Evolutionary conservation across 2,329 filamentous ascomycete species (phyloP).

Genomic region (Pseudogymnoascus pannorum): DNA sequence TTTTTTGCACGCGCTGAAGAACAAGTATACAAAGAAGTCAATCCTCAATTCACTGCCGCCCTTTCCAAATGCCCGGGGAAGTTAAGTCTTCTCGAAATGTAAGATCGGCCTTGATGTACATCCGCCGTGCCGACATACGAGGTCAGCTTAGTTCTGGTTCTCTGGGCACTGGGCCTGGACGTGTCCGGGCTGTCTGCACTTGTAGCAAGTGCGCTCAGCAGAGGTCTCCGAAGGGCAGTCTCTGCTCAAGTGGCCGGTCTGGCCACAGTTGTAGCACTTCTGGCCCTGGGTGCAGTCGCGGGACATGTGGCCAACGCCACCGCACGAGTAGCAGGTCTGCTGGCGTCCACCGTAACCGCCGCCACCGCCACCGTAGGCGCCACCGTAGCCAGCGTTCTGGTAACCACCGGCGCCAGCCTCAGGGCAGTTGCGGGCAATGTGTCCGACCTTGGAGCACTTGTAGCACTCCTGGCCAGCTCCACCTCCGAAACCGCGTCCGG

Average conservation of each 20-base stretch:
- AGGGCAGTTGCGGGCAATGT: slow-evolving; percentile 89
- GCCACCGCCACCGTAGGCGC: slow-evolving; percentile 37
- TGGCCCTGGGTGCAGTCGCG: slow-evolving; percentile 97
- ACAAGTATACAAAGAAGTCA: slow-evolving; percentile 15
- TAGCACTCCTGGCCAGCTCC: slow-evolving; percentile 69
- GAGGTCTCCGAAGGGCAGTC: slow-evolving; percentile 92
- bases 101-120: slow-evolving; percentile 17
- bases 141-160: slow-evolving; percentile 46
- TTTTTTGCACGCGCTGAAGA: slow-evolving; percentile 10
- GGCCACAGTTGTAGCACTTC: slow-evolving; percentile 99
- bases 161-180: slow-evolving; percentile 84
- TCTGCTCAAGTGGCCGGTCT: slow-evolving; percentile 89
- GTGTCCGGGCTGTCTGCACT: slow-evolving; percentile 78
- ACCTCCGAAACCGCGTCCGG: slow-evolving; percentile 28
- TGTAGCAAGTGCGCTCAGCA: slow-evolving; percentile 96
- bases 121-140: slow-evolving; percentile 11
- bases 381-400: slow-evolving; percentile 38
- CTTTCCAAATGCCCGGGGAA: slow-evolving; percentile 13
- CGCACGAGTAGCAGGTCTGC: slow-evolving; percentile 96
- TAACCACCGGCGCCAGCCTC: slow-evolving; percentile 54
- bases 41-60: slow-evolving; percentile 13
- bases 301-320: slow-evolving; percentile 94
- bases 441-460: slow-evolving; percentile 95
- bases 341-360: slow-evolving; percentile 41
- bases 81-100: slow-evolving; percentile 16